Percentiles rank a stretch among this genome's conserved stretches.
phyloP scores from a whole-genome alignment of 192 early-diverging fungal genomes.

The Oehlia diaphana region DNA sequence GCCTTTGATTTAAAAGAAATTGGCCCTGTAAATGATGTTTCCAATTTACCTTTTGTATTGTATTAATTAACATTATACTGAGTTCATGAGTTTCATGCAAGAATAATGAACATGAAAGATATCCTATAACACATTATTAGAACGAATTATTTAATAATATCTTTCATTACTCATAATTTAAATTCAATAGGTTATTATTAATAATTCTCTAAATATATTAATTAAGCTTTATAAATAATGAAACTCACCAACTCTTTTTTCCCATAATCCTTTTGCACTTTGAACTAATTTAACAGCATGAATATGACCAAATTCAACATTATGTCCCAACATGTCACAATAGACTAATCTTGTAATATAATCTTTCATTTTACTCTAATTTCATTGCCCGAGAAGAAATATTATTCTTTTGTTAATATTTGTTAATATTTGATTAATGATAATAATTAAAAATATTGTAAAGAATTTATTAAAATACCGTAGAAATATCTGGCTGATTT shows the following conservation, averaged over 20 bases:
- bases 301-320: slow-evolving; percentile 56
- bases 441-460: background rate
- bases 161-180: background rate
- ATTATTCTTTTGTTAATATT: background rate
- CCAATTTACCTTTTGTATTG: slow-evolving; percentile 47
- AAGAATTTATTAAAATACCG: slow-evolving; percentile 4
- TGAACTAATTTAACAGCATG: slow-evolving; percentile 56
- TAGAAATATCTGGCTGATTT: slow-evolving; percentile 16
- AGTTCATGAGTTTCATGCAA: slow-evolving; percentile 49
- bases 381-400: no score
- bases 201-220: background rate
- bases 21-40: background rate
- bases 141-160: background rate
- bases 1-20: no score
- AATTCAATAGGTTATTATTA: slow-evolving; percentile 5
- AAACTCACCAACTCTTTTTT: slow-evolving; percentile 48
- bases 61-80: slow-evolving; percentile 58
- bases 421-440: background rate
- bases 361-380: slow-evolving; percentile 50
- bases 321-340: slow-evolving; percentile 55
- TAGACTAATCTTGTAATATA: slow-evolving; percentile 53
- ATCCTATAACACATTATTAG: slow-evolving; percentile 36
- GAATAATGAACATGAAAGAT: slow-evolving; percentile 50
- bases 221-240: background rate
- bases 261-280: slow-evolving; percentile 48